phyloP scores from a whole-genome alignment of 768 basidiomycete genomes.

The Lactifluus piperatus region DNA sequence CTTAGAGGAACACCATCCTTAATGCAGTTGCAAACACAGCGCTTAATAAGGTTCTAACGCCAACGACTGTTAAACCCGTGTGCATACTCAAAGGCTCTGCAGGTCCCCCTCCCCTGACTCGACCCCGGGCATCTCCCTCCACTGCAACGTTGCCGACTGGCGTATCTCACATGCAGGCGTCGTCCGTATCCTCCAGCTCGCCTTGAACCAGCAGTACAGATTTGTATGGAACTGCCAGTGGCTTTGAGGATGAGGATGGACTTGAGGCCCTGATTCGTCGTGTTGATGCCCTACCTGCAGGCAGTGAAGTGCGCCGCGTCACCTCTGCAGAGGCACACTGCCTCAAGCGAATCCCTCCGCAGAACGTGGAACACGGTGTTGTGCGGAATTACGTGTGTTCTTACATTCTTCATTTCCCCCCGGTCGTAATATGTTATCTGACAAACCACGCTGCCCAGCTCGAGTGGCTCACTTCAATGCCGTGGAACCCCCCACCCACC shows the following conservation, averaged over 20 bases:
- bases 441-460: constrained; percentile 39
- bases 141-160: constrained; percentile 5
- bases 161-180: not conserved
- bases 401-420: not conserved
- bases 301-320: constrained; percentile 75
- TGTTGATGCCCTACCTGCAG: constrained; percentile 65
- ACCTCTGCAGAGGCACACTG: constrained; percentile 78
- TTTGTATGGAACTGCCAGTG: not conserved
- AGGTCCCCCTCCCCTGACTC: constrained; percentile 8
- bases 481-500: constrained; percentile 57
- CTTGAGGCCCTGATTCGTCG: constrained; percentile 64
- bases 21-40: too few species aligned
- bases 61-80: constrained; percentile 3
- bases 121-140: constrained; percentile 11
- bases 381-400: constrained; percentile 70
- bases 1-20: too few species aligned
- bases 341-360: constrained; percentile 79
- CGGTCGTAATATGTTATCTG: not conserved
- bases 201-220: constrained; percentile 29
- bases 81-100: constrained; percentile 11
- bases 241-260: constrained; percentile 60
- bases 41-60: too few species aligned
- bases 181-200: constrained; percentile 23
- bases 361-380: constrained; percentile 87
- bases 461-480: constrained; percentile 82